Conservation (phyloP, 2,329 filamentous ascomycete genomes). For the Cladosporium sp. region DNA sequence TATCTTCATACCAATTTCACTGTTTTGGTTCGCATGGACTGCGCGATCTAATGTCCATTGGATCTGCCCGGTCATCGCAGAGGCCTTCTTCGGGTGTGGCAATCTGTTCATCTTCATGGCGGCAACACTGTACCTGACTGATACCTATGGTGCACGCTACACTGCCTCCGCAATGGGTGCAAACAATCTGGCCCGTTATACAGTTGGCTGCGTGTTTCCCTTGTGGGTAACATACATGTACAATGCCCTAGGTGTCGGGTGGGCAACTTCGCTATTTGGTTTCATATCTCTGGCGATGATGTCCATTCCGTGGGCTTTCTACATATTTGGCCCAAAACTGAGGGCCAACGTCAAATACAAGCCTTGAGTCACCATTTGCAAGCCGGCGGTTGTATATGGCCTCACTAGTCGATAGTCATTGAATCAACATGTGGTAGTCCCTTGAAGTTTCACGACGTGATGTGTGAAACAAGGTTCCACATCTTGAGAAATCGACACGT, state of each 20-base stretch:
- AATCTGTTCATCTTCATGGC: slow-evolving; percentile 41
- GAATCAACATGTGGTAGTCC: no score
- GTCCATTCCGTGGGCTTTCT: slow-evolving; percentile 41
- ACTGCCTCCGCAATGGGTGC: slow-evolving; percentile 59
- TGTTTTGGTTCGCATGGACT: slow-evolving; percentile 42
- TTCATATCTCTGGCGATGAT: slow-evolving; percentile 40
- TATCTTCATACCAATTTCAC: slow-evolving; percentile 20
- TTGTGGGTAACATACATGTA: slow-evolving; percentile 49
- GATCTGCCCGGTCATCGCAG: slow-evolving; percentile 41
- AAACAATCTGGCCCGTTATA: slow-evolving; percentile 58
- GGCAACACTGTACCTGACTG: slow-evolving; percentile 48
- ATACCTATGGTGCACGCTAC: slow-evolving; percentile 54
- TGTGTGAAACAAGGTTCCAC: no score
- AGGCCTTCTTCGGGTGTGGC: slow-evolving; percentile 40
- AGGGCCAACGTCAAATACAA: slow-evolving; percentile 35
- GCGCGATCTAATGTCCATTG: slow-evolving; percentile 34
- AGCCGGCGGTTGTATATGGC: no score
- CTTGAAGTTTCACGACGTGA: no score
- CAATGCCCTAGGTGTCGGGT: slow-evolving; percentile 38
- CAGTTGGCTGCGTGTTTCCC: slow-evolving; percentile 58
- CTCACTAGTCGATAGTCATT: neutral
- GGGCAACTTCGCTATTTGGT: slow-evolving; percentile 42
- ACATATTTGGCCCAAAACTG: slow-evolving; percentile 35
- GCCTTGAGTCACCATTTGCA: neutral
- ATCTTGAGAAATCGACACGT: no score